These are phyloP conservation scores for Scytalidium sp. DNA, from an alignment of 2,329 filamentous ascomycete genomes.

Conservation along the genomic window DNA sequence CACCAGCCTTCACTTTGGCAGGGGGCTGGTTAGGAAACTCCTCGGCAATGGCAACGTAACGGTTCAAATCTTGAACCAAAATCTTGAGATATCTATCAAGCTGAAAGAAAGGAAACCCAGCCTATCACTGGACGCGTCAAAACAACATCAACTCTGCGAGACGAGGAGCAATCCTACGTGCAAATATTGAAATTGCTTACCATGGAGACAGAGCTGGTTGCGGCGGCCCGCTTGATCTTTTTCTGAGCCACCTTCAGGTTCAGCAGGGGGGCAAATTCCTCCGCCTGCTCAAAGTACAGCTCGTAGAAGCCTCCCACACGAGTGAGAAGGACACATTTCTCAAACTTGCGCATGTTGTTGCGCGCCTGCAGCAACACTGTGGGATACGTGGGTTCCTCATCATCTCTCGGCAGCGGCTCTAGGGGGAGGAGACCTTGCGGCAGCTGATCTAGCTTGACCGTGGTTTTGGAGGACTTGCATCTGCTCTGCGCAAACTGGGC, in stretches of 20 bases:
- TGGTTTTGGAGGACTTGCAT: slow-evolving; percentile 54
- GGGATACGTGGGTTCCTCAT: slow-evolving; percentile 62
- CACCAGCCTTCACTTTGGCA: slow-evolving; percentile 70
- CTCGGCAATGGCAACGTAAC: slow-evolving; percentile 91
- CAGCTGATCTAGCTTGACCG: slow-evolving; percentile 52
- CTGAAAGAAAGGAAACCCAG: slow-evolving; percentile 91
- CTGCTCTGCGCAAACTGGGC: slow-evolving; percentile 27
- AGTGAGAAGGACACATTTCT: slow-evolving; percentile 86
- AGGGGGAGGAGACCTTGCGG: slow-evolving; percentile 49
- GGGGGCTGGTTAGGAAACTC: slow-evolving; percentile 77
- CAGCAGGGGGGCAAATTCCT: slow-evolving; percentile 80
- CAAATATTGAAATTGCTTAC: slow-evolving; percentile 38
- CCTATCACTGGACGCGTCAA: slow-evolving; percentile 40
- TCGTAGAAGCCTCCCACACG: slow-evolving; percentile 96
- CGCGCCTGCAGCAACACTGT: slow-evolving; percentile 85
- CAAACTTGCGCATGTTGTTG: slow-evolving; percentile 86
- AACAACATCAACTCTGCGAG: not conserved
- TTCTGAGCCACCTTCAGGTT: slow-evolving; percentile 84
- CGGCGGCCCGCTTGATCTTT: slow-evolving; percentile 55
- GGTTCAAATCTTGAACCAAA: slow-evolving; percentile 85
- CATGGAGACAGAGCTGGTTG: slow-evolving; percentile 78
- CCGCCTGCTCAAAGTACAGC: slow-evolving; percentile 94
- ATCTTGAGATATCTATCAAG: slow-evolving; percentile 90
- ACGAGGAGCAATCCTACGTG: not conserved
- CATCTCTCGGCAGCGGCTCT: slow-evolving; percentile 31